Conservation (phyloP, 2,329 filamentous ascomycete genomes). For the Penicillium griseofulvum region DNA sequence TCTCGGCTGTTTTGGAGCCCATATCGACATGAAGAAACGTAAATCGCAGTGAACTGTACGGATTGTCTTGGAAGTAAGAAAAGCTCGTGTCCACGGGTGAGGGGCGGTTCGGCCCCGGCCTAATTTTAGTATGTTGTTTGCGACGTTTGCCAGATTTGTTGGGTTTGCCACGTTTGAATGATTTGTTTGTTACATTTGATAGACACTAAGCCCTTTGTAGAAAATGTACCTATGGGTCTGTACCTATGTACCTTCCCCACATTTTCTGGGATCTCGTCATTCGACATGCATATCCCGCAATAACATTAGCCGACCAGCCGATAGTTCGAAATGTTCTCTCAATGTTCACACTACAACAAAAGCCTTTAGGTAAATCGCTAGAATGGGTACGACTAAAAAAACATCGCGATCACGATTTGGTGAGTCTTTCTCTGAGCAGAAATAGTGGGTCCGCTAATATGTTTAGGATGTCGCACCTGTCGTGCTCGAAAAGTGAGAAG, state of each 20-base stretch:
- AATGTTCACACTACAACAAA: background rate
- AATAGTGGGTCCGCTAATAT: background rate
- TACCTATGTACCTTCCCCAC: background rate
- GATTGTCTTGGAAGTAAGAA: background rate
- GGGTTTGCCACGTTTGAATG: background rate
- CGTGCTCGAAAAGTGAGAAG: slow-evolving; percentile 23
- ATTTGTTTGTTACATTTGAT: too few species aligned
- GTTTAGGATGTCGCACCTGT: slow-evolving; percentile 20
- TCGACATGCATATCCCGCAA: background rate
- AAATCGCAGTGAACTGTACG: background rate
- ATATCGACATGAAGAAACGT: slow-evolving; percentile 31
- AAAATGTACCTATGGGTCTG: too few species aligned
- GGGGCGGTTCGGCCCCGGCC: too few species aligned
- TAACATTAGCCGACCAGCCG: slow-evolving; percentile 1
- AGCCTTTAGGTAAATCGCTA: background rate
- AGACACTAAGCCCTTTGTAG: background rate
- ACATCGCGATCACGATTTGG: slow-evolving; percentile 21
- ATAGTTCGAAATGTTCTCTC: background rate
- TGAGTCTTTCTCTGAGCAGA: background rate
- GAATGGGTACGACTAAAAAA: slow-evolving; percentile 11
- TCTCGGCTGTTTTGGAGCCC: slow-evolving; percentile 44
- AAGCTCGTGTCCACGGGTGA: background rate
- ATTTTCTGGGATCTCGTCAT: slow-evolving; percentile 4
- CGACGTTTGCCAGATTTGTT: background rate
- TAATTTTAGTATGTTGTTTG: background rate